Percentiles rank a stretch among this genome's conserved stretches.
These are phyloP conservation scores for Aurantiochytrium sp. DNA, from an alignment of 108 stramenopile genomes.

Conservation along the genomic window DNA sequence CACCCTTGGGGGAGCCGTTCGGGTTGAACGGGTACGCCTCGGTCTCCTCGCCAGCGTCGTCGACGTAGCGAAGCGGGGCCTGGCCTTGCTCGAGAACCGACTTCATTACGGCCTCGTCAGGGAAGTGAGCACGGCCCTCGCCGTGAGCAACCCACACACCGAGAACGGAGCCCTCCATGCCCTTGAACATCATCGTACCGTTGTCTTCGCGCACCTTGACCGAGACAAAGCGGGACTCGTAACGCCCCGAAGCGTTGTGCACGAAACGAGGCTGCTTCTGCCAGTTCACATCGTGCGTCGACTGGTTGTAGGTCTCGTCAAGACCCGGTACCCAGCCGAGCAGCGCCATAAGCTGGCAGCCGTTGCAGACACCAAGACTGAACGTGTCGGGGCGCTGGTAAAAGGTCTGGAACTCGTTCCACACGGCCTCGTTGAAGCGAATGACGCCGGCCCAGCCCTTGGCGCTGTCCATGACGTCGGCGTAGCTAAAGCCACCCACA, in stretches of 20 bases:
- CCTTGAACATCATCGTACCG: conserved; percentile 76
- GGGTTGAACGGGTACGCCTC: conserved; percentile 96
- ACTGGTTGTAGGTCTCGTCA: neutral
- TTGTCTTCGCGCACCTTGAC: conserved; percentile 65
- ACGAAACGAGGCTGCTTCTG: conserved; percentile 86
- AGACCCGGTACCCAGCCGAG: conserved; percentile 87
- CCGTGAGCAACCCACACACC: conserved; percentile 99
- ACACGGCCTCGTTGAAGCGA: conserved; percentile 83
- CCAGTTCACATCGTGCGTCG: conserved; percentile 15
- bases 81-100: conserved; percentile 55
- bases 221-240: conserved; percentile 86
- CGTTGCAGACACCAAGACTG: conserved; percentile 96
- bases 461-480: conserved; percentile 92
- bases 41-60: conserved; percentile 80
- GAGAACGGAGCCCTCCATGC: conserved; percentile 91
- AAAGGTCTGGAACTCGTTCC: conserved; percentile 87
- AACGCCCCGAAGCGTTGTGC: conserved; percentile 88
- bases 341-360: conserved; percentile 98
- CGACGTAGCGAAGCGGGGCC: conserved; percentile 84
- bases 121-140: conserved; percentile 93
- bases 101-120: conserved; percentile 64
- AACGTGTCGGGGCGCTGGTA: conserved; percentile 82
- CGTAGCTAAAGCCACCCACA: conserved; percentile 96
- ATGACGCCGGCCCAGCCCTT: conserved; percentile 99
- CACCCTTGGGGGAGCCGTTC: conserved; percentile 92